These are phyloP conservation scores for Collariella sp. DNA, from an alignment of 495 filamentous ascomycete genomes.

Conservation along the genomic window DNA sequence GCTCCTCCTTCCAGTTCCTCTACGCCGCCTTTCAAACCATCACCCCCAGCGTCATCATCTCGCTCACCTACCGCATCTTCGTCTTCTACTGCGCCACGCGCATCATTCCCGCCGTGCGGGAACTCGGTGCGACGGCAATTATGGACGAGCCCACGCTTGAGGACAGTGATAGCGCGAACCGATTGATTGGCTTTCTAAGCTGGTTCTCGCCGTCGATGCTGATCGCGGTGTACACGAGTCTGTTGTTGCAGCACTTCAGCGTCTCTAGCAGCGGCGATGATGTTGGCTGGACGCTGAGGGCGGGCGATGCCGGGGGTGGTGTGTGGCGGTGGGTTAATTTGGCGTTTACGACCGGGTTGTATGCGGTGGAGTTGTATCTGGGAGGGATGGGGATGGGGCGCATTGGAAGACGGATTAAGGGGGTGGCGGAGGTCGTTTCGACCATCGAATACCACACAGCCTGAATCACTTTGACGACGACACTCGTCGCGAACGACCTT, in stretches of 20 bases:
- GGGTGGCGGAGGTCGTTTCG: background rate
- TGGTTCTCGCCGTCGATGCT: constrained; percentile 91
- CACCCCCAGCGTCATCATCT: constrained; percentile 90
- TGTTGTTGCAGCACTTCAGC: constrained; percentile 91
- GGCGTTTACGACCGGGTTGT: constrained; percentile 75
- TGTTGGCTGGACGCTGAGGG: constrained; percentile 73
- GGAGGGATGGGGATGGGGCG: constrained; percentile 61
- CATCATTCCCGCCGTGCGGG: constrained; percentile 87
- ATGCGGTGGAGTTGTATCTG: constrained; percentile 83
- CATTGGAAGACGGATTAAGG: constrained; percentile 87
- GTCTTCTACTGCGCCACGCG: constrained; percentile 93
- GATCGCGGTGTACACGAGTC: constrained; percentile 91
- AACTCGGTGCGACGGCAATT: constrained; percentile 71
- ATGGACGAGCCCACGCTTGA: constrained; percentile 76
- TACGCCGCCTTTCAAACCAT: constrained; percentile 85
- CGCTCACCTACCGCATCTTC: constrained; percentile 80
- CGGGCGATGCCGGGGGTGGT: constrained; percentile 69
- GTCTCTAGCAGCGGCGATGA: constrained; percentile 56
- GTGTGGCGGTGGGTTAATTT: constrained; percentile 92
- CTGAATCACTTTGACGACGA: too few species aligned
- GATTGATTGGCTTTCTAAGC: constrained; percentile 69
- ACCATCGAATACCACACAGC: background rate
- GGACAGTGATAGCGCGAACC: constrained; percentile 73
- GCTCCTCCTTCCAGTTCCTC: constrained; percentile 77
- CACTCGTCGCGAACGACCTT: too few species aligned